Conservation (phyloP, 345 rosid species). For the Rhizophora mangle region DNA sequence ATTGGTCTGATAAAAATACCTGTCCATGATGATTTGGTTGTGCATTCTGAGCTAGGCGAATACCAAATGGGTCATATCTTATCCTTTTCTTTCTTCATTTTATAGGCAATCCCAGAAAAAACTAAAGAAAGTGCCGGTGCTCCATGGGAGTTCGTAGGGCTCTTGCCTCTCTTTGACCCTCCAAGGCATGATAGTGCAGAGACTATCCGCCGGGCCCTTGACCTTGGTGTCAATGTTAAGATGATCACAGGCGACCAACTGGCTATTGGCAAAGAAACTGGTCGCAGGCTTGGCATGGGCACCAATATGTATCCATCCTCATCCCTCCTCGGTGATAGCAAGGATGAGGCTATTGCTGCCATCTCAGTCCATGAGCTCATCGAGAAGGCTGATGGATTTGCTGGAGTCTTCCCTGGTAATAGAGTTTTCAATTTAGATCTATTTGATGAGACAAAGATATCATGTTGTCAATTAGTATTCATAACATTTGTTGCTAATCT, state of each 20-base stretch:
- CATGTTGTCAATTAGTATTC: not conserved
- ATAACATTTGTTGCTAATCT: not conserved
- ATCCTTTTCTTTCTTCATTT: not conserved
- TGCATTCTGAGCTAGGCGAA: not conserved
- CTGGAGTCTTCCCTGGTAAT: slow-evolving; percentile 87
- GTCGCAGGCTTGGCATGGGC: slow-evolving; percentile 89
- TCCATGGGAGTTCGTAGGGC: slow-evolving; percentile 91
- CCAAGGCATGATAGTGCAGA: slow-evolving; percentile 87
- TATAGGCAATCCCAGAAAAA: slow-evolving; percentile 62
- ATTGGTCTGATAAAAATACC: slow-evolving; percentile 5
- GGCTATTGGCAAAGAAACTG: slow-evolving; percentile 84
- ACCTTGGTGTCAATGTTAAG: slow-evolving; percentile 79
- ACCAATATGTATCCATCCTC: slow-evolving; percentile 85
- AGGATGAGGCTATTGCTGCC: slow-evolving; percentile 49
- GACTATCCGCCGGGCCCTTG: slow-evolving; percentile 73
- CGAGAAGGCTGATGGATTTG: slow-evolving; percentile 80
- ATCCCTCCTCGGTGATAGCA: slow-evolving; percentile 57
- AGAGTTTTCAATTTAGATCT: not conserved
- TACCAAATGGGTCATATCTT: not conserved
- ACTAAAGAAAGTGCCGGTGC: slow-evolving; percentile 65
- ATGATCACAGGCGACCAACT: slow-evolving; percentile 94
- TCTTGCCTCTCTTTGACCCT: slow-evolving; percentile 88
- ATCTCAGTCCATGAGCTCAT: slow-evolving; percentile 70
- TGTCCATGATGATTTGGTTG: not conserved
- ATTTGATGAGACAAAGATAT: not conserved